A percentile compares a stretch with the other conserved stretches of the same genome.
These are phyloP conservation scores for Ajuga chamaepitys DNA, from an alignment of 257 asterid genomes.

Conservation along the genomic window DNA sequence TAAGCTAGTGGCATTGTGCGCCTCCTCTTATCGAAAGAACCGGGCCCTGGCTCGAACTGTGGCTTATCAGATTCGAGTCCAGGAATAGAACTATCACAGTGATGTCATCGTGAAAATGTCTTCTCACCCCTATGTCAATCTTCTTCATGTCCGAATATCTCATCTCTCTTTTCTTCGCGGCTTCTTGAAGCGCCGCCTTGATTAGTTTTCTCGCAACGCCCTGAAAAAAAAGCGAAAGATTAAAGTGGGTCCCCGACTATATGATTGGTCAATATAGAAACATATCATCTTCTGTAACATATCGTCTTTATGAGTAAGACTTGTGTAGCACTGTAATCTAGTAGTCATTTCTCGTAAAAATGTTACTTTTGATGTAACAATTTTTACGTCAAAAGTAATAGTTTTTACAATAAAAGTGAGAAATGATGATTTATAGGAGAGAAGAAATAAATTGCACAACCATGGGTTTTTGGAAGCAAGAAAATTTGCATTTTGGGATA, in stretches of 20 bases:
- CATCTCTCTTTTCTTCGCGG: slow-evolving; percentile 76
- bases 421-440: too few relatives aligned
- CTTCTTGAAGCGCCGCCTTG: slow-evolving; percentile 55
- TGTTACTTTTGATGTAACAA: too few relatives aligned
- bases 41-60: slow-evolving; percentile 34
- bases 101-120: slow-evolving; percentile 81
- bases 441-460: too few relatives aligned
- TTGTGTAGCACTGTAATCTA: too few relatives aligned
- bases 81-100: slow-evolving; percentile 59
- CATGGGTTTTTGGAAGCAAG: too few relatives aligned
- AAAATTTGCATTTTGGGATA: neutral
- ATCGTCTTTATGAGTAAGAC: too few relatives aligned
- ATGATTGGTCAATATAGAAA: too few relatives aligned
- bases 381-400: too few relatives aligned
- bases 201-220: slow-evolving; percentile 67
- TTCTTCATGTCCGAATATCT: slow-evolving; percentile 63
- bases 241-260: neutral
- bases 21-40: slow-evolving; percentile 46
- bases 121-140: slow-evolving; percentile 60
- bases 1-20: slow-evolving; percentile 13
- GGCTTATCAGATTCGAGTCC: slow-evolving; percentile 48
- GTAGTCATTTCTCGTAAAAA: too few relatives aligned
- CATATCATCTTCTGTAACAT: too few relatives aligned
- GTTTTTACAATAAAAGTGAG: too few relatives aligned
- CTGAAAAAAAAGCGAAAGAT: slow-evolving; percentile 26